Conservation (phyloP, 306 rosid species). For the Citrullus colocynthis region DNA sequence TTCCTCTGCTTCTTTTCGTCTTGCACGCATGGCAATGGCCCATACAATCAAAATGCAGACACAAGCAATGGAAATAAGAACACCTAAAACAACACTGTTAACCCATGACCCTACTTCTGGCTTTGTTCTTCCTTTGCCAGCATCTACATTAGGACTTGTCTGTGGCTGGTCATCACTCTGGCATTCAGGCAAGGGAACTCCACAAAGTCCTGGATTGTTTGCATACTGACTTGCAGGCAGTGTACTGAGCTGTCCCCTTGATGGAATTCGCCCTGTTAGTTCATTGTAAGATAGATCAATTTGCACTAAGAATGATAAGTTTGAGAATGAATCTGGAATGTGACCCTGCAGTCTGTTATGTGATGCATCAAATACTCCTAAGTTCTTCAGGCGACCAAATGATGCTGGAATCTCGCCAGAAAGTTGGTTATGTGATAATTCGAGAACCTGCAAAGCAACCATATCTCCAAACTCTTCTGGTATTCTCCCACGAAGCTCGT, state of each 20-base stretch:
- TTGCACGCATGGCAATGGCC: conserved; percentile 78
- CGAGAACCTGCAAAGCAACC: conserved; percentile 92
- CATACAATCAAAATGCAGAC: conserved; percentile 72
- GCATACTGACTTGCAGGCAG: conserved; percentile 88
- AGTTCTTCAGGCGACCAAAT: conserved; percentile 65
- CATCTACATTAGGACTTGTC: conserved; percentile 24
- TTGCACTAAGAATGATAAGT: conserved; percentile 81
- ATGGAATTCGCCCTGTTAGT: conserved; percentile 78
- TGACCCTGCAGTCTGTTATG: conserved; percentile 78
- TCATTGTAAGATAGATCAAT: conserved; percentile 85
- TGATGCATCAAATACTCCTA: conserved; percentile 93
- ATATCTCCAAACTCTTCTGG: conserved; percentile 86
- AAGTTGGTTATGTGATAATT: conserved; percentile 76
- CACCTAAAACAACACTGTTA: conserved; percentile 74
- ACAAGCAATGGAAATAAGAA: conserved; percentile 73
- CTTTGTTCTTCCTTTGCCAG: conserved; percentile 29
- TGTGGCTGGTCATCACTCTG: conserved; percentile 31
- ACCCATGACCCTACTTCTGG: conserved; percentile 54
- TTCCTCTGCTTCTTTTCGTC: conserved; percentile 78
- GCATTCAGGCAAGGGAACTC: conserved; percentile 82
- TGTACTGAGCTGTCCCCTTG: conserved; percentile 83
- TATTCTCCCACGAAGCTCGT: conserved; percentile 75
- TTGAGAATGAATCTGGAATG: conserved; percentile 91
- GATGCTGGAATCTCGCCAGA: conserved; percentile 88
- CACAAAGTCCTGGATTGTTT: conserved; percentile 90